Evolutionary conservation across 805 yeast species (phyloP).

Genomic region (Torulaspora microellipsoides): DNA sequence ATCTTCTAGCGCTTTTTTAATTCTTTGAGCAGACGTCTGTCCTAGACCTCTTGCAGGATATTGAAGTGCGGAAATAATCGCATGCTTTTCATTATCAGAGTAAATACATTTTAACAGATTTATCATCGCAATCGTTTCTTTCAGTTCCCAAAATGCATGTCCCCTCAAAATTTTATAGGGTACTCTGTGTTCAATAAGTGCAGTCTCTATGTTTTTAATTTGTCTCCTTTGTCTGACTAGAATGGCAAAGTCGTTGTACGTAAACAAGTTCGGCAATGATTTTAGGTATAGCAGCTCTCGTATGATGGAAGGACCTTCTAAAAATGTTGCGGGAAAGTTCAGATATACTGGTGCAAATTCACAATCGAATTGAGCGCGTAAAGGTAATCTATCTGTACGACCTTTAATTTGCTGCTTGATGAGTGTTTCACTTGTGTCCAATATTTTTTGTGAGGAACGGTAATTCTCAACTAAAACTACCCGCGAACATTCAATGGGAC

Average conservation of each 20-base stretch:
- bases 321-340: constrained; percentile 38
- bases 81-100: constrained; percentile 54
- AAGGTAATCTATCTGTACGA: constrained; percentile 37
- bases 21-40: constrained; percentile 40
- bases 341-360: constrained; percentile 47
- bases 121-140: constrained; percentile 58
- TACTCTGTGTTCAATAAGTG: constrained; percentile 48
- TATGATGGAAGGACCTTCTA: constrained; percentile 58
- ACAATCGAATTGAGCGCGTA: constrained; percentile 44
- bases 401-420: constrained; percentile 53
- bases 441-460: constrained; percentile 67
- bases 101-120: constrained; percentile 62
- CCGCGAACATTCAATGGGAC: constrained; percentile 33
- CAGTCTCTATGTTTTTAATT: constrained; percentile 61
- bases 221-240: constrained; percentile 62
- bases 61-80: constrained; percentile 53
- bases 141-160: constrained; percentile 71
- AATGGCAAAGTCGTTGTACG: constrained; percentile 62
- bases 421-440: constrained; percentile 57
- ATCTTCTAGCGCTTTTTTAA: constrained; percentile 18
- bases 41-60: constrained; percentile 71
- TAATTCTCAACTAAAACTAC: constrained; percentile 65
- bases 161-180: constrained; percentile 73
- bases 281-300: constrained; percentile 49
- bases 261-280: constrained; percentile 43